A percentile compares a stretch with the other conserved stretches of the same genome.
These are phyloP conservation scores for Kodamaea lidongshanica DNA, from an alignment of 805 yeast genomes.

Conservation along the genomic window DNA sequence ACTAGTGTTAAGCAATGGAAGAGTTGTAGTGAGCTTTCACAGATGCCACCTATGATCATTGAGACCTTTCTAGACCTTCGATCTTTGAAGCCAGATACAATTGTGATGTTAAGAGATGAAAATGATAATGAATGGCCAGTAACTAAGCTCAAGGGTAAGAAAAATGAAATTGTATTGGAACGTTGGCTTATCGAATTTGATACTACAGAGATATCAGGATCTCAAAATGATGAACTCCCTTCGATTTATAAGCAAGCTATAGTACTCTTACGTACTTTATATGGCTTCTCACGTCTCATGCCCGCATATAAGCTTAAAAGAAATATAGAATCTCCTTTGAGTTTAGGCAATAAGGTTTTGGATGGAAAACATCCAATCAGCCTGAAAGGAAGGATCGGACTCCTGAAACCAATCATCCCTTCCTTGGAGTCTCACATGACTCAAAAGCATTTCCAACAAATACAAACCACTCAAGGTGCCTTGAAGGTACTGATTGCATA, in stretches of 20 bases:
- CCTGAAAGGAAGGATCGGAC: slow-evolving; percentile 79
- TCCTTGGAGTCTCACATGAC: slow-evolving; percentile 45
- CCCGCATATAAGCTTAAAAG: slow-evolving; percentile 64
- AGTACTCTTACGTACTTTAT: slow-evolving; percentile 66
- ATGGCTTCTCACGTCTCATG: slow-evolving; percentile 57
- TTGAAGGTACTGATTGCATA: slow-evolving; percentile 73
- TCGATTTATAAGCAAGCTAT: slow-evolving; percentile 68
- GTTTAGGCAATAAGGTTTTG: slow-evolving; percentile 53
- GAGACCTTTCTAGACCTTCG: slow-evolving; percentile 76
- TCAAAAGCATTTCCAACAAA: slow-evolving; percentile 61
- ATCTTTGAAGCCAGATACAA: slow-evolving; percentile 48
- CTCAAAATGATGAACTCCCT: slow-evolving; percentile 50
- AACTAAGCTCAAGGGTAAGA: slow-evolving; percentile 51
- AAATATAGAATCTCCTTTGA: slow-evolving; percentile 21
- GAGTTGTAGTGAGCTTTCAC: slow-evolving; percentile 31
- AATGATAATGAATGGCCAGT: slow-evolving; percentile 51
- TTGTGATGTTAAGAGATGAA: slow-evolving; percentile 53
- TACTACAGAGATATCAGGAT: slow-evolving; percentile 32
- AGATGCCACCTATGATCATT: slow-evolving; percentile 75
- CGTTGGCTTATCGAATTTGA: slow-evolving; percentile 89
- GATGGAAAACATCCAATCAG: slow-evolving; percentile 77
- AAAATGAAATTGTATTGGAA: slow-evolving; percentile 84
- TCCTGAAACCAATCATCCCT: slow-evolving; percentile 58
- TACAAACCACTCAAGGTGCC: slow-evolving; percentile 70
- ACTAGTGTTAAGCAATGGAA: slow-evolving; percentile 59